Percentiles rank a stretch among this genome's conserved stretches.
Conservation (phyloP, 2,329 filamentous ascomycete species). For the Podosphaera aphanis region DNA sequence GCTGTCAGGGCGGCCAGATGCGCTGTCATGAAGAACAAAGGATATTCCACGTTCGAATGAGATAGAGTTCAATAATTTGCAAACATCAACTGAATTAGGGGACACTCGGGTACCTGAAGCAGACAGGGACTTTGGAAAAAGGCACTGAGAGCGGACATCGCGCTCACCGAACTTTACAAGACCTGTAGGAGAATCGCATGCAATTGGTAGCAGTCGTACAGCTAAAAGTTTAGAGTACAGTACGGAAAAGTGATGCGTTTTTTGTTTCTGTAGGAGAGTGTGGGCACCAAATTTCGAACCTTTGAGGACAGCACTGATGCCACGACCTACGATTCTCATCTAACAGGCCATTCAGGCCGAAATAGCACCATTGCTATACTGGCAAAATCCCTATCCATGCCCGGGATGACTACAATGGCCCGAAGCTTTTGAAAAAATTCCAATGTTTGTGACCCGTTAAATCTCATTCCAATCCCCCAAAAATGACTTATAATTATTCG, state of each 20-base stretch:
- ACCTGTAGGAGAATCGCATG: background rate
- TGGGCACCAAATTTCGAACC: background rate
- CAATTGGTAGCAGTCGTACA: background rate
- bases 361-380: background rate
- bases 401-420: background rate
- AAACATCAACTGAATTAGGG: background rate
- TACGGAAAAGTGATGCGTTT: too few relatives aligned
- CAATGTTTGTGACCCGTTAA: background rate
- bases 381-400: background rate
- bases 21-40: background rate
- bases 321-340: background rate
- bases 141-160: too few relatives aligned
- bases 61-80: too few relatives aligned
- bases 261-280: background rate
- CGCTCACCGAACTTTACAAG: too few relatives aligned
- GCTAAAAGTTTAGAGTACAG: background rate
- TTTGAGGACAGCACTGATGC: too few relatives aligned
- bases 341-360: background rate
- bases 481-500: too few relatives aligned
- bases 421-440: background rate
- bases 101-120: background rate
- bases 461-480: too few relatives aligned
- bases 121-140: too few relatives aligned
- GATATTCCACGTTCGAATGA: background rate
- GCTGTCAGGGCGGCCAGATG: background rate